These are phyloP conservation scores for Cryptococcus sp. DNA, from an alignment of 1,284 basidiomycete species.

Conservation along the genomic window DNA sequence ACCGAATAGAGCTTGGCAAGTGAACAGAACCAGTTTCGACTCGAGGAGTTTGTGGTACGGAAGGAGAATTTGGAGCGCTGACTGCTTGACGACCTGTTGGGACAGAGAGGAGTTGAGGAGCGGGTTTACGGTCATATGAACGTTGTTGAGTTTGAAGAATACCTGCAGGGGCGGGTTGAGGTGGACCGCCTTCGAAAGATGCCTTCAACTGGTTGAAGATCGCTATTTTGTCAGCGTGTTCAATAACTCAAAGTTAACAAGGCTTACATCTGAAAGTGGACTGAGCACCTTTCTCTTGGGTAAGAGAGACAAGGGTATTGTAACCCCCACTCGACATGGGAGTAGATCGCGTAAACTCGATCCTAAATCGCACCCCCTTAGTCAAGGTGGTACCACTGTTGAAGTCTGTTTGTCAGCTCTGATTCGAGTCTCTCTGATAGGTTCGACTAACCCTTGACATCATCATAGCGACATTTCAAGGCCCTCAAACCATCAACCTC, in stretches of 20 bases:
- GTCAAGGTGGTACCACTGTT: slow-evolving; percentile 16
- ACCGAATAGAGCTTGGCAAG: slow-evolving; percentile 21
- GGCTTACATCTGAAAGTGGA: slow-evolving; percentile 40
- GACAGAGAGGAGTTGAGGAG: slow-evolving; percentile 13
- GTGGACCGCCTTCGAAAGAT: slow-evolving; percentile 15
- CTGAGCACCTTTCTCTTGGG: slow-evolving; percentile 46
- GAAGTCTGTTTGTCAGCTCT: slow-evolving; percentile 12
- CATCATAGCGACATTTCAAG: slow-evolving; percentile 40
- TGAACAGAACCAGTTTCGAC: slow-evolving; percentile 17
- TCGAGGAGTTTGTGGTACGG: slow-evolving; percentile 18
- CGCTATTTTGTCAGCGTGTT: not conserved
- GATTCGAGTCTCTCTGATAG: not conserved
- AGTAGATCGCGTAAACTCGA: slow-evolving; percentile 41
- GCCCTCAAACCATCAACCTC: slow-evolving; percentile 39
- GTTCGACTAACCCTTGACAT: slow-evolving; percentile 22
- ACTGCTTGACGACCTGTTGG: slow-evolving; percentile 20
- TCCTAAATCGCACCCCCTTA: slow-evolving; percentile 44
- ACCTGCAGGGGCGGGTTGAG: slow-evolving; percentile 3
- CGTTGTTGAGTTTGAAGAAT: slow-evolving; percentile 3
- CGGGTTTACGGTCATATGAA: not conserved
- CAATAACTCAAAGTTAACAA: slow-evolving; percentile 1
- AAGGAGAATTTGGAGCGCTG: slow-evolving; percentile 27
- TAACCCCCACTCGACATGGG: slow-evolving; percentile 26
- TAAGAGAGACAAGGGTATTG: slow-evolving; percentile 41
- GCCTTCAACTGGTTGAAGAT: slow-evolving; percentile 22